phyloP scores from a whole-genome alignment of 2,329 filamentous ascomycete species.

The Neofusicoccum umdonicola region DNA sequence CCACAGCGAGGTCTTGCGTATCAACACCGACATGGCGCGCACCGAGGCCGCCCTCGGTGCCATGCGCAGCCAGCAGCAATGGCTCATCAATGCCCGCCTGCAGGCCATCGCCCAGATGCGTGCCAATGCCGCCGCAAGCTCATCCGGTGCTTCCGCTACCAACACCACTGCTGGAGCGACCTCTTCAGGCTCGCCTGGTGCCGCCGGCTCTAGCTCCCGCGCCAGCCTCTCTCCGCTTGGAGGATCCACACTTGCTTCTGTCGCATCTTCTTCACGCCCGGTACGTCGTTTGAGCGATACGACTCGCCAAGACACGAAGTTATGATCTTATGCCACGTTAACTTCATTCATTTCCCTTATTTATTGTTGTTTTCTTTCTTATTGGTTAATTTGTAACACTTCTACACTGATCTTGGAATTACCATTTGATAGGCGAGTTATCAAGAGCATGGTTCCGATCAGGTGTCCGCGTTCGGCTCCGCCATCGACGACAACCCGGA shows the following conservation, averaged over 20 bases:
- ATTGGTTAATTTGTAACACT: background rate
- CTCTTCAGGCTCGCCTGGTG: background rate
- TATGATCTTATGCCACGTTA: background rate
- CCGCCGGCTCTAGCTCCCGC: background rate
- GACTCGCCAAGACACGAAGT: constrained; percentile 14
- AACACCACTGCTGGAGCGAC: constrained; percentile 3
- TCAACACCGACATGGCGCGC: constrained; percentile 62
- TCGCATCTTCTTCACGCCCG: constrained; percentile 1
- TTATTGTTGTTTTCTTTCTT: background rate
- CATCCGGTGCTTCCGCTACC: background rate
- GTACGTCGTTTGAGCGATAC: constrained; percentile 12
- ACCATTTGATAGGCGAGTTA: background rate
- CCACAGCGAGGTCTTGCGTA: constrained; percentile 61
- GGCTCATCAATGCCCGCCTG: constrained; percentile 16
- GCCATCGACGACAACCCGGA: no score
- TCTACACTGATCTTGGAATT: background rate
- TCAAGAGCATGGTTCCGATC: no score
- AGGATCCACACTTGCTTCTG: background rate
- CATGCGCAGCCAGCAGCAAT: constrained; percentile 16
- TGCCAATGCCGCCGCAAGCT: background rate
- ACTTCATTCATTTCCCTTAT: background rate
- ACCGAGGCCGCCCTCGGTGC: constrained; percentile 46
- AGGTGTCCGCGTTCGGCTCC: no score
- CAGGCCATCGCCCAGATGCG: constrained; percentile 16
- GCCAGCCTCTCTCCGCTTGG: background rate